These are phyloP conservation scores for Vaccinium macrocarpon DNA, from an alignment of 148 eudicot genomes.

Conservation along the genomic window DNA sequence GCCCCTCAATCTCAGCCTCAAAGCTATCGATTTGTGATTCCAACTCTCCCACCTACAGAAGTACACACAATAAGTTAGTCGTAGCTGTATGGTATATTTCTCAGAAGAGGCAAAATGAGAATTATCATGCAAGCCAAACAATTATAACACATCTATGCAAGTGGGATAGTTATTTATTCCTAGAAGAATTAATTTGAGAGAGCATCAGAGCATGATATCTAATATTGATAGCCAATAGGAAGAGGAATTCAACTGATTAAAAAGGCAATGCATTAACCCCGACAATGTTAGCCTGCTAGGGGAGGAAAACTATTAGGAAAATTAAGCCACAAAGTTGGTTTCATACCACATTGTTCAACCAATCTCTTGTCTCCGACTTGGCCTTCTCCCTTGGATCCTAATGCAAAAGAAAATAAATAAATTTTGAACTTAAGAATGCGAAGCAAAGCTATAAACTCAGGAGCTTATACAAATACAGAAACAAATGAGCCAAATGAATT, in stretches of 20 bases:
- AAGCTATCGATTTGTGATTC: slow-evolving; percentile 93
- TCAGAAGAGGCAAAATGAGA: neutral
- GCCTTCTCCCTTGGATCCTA: slow-evolving; percentile 99
- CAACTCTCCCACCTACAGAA: slow-evolving; percentile 78
- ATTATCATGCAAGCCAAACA: slow-evolving; percentile 1
- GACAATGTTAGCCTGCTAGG: neutral
- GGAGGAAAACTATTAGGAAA: neutral
- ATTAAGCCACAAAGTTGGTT: slow-evolving; percentile 10
- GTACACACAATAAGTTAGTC: slow-evolving; percentile 13
- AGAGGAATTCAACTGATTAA: neutral
- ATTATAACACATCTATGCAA: neutral
- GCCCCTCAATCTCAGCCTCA: slow-evolving; percentile 98
- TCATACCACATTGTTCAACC: slow-evolving; percentile 96
- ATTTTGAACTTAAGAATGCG: neutral
- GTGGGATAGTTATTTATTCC: neutral
- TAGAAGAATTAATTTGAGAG: neutral
- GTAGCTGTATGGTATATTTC: neutral
- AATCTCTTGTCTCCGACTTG: slow-evolving; percentile 96
- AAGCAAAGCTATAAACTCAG: neutral
- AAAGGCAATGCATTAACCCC: neutral
- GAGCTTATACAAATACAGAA: neutral
- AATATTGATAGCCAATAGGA: neutral
- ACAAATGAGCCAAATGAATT: neutral
- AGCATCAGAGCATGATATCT: neutral
- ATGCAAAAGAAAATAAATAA: slow-evolving; percentile 8